Percentiles rank a stretch among this genome's conserved stretches.
phyloP scores from a whole-genome alignment of 371 early-diverging fungal species.

The Chytridiales sp. region DNA sequence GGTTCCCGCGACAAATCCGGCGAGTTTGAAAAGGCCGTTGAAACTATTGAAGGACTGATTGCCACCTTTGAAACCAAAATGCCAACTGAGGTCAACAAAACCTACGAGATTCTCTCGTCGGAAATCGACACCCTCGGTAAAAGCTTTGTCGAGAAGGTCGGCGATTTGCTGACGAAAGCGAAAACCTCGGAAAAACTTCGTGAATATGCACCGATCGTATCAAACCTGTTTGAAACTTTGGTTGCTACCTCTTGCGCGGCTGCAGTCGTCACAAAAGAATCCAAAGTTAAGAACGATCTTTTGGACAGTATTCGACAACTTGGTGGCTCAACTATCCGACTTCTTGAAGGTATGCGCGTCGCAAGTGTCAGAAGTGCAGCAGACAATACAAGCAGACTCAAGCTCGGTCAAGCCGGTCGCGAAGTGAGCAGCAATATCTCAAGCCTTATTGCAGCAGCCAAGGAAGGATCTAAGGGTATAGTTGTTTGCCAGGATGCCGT shows the following conservation, averaged over 20 bases:
- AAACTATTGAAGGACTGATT: conserved; percentile 31
- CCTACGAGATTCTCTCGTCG: conserved; percentile 28
- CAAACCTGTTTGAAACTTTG: conserved; percentile 33
- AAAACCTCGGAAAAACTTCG: conserved; percentile 36
- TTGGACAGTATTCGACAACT: conserved; percentile 34
- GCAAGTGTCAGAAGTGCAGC: conserved; percentile 37
- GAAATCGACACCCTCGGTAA: conserved; percentile 39
- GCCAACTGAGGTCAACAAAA: conserved; percentile 15
- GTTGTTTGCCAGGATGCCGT: conserved; percentile 36
- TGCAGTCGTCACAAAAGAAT: conserved; percentile 32
- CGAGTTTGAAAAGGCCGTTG: conserved; percentile 38
- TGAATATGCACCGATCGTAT: conserved; percentile 23
- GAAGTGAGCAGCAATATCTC: conserved; percentile 37
- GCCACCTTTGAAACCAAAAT: conserved; percentile 25
- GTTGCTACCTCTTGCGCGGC: conserved; percentile 20
- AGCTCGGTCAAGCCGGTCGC: conserved; percentile 42
- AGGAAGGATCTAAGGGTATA: conserved; percentile 44
- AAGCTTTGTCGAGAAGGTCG: conserved; percentile 32
- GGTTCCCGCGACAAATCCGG: conserved; percentile 40
- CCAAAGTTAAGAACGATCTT: conserved; percentile 30
- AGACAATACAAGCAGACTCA: conserved; percentile 30
- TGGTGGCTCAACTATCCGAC: conserved; percentile 37
- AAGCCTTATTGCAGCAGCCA: conserved; percentile 34
- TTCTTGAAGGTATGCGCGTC: conserved; percentile 41
- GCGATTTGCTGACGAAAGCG: conserved; percentile 37